Conservation (phyloP, 2,329 filamentous ascomycete genomes). For the Pseudocercospora eumusae region DNA sequence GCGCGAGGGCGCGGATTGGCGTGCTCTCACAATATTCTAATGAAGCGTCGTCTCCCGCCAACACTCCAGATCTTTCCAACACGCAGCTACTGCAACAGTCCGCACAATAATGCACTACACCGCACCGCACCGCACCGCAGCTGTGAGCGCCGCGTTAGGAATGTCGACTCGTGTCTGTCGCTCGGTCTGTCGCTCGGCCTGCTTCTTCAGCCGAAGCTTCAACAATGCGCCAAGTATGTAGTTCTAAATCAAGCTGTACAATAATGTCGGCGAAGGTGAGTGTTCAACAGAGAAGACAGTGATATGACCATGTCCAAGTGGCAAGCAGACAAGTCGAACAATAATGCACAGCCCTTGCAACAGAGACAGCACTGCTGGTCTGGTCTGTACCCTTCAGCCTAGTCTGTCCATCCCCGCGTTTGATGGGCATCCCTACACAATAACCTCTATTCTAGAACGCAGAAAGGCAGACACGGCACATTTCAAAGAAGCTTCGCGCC, state of each 20-base stretch:
- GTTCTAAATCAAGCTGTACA: no score
- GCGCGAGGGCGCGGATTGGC: background rate
- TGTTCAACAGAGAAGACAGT: background rate
- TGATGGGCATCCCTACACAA: background rate
- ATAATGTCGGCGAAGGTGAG: background rate
- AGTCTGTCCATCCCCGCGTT: background rate
- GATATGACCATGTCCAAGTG: background rate
- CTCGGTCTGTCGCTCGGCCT: background rate
- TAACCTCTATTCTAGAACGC: no score
- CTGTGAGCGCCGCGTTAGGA: background rate
- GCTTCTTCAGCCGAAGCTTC: background rate
- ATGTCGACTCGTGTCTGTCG: slow-evolving; percentile 4
- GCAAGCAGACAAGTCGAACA: background rate
- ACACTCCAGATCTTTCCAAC: background rate
- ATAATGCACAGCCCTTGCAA: background rate
- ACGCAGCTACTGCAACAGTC: background rate
- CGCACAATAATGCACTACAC: background rate
- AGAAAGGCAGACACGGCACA: background rate
- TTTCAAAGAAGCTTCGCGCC: background rate
- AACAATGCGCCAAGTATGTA: background rate
- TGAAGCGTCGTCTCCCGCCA: slow-evolving; percentile 6
- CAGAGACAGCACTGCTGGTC: background rate
- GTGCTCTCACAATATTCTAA: no score
- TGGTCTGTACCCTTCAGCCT: background rate
- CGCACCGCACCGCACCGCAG: background rate